These are phyloP conservation scores for Neltuma alba DNA, from an alignment of 306 rosid species.

Conservation along the genomic window DNA sequence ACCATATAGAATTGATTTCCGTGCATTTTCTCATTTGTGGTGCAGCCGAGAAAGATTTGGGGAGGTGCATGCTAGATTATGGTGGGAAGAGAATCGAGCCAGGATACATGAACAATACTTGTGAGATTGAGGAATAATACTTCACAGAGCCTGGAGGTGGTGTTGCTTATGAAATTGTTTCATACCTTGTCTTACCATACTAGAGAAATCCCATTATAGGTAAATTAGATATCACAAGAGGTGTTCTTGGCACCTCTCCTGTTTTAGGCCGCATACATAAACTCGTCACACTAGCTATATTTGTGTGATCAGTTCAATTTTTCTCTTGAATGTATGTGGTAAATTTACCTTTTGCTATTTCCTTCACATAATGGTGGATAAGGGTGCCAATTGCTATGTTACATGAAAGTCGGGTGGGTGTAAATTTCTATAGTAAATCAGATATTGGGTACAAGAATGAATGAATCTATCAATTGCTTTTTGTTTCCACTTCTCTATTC, in stretches of 20 bases:
- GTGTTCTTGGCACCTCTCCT: conserved; percentile 55
- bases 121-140: conserved; percentile 2
- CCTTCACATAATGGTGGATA: conserved; percentile 16
- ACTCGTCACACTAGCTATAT: conserved; percentile 18
- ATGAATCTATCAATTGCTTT: conserved; percentile 16
- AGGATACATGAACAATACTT: conserved; percentile 6
- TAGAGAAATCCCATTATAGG: conserved; percentile 44
- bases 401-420: conserved; percentile 39
- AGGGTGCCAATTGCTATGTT: conserved; percentile 23
- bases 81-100: too few species aligned
- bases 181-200: conserved; percentile 46
- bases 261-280: conserved; percentile 39
- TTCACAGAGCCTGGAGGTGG: conserved; percentile 46
- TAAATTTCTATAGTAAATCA: conserved; percentile 39
- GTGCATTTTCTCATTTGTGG: conserved; percentile 3
- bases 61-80: too few species aligned
- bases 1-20: conserved; percentile 25
- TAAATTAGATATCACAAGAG: conserved; percentile 36
- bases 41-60: too few species aligned
- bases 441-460: conserved; percentile 36
- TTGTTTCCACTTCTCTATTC: conserved; percentile 2
- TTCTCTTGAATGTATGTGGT: conserved; percentile 46
- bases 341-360: conserved; percentile 36
- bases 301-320: conserved; percentile 33
- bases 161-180: conserved; percentile 44